These are phyloP conservation scores for Wickerhamiella alocasiicola DNA, from an alignment of 805 yeast species.

Conservation along the genomic window DNA sequence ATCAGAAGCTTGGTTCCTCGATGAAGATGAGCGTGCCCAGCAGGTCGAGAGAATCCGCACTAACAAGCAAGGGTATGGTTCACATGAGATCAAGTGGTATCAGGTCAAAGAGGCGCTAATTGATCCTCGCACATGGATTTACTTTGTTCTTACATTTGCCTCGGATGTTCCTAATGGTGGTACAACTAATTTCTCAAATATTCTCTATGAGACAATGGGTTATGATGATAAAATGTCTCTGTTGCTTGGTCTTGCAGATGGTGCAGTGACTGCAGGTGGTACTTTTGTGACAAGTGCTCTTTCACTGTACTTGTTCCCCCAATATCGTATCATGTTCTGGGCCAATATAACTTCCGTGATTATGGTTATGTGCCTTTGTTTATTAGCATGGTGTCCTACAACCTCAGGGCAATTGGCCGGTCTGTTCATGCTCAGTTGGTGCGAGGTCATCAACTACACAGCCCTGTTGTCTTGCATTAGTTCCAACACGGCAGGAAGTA, in stretches of 20 bases:
- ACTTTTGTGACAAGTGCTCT: conserved; percentile 14
- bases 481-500: conserved; percentile 55
- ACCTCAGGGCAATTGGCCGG: conserved; percentile 32
- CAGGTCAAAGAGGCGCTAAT: conserved; percentile 37
- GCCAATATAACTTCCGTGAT: conserved; percentile 45
- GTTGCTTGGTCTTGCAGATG: conserved; percentile 33
- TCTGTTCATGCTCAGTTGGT: conserved; percentile 27
- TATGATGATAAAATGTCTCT: conserved; percentile 25
- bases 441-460: conserved; percentile 23
- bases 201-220: conserved; percentile 31
- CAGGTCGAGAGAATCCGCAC: conserved; percentile 41
- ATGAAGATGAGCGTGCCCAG: conserved; percentile 34
- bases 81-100: too few relatives aligned
- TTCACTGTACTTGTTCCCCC: conserved; percentile 11
- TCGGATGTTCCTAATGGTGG: conserved; percentile 46
- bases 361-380: conserved; percentile 32
- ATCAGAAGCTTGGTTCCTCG: conserved; percentile 34
- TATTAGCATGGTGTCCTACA: conserved; percentile 34
- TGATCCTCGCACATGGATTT: conserved; percentile 40
- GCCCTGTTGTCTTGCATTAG: conserved; percentile 16
- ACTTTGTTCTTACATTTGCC: conserved; percentile 31
- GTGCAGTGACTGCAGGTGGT: conserved; percentile 31
- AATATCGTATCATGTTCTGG: conserved; percentile 15
- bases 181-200: conserved; percentile 35
- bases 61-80: too few relatives aligned